Conservation (phyloP, 2,329 filamentous ascomycete species). For the Apiospora kogelbergensis region DNA sequence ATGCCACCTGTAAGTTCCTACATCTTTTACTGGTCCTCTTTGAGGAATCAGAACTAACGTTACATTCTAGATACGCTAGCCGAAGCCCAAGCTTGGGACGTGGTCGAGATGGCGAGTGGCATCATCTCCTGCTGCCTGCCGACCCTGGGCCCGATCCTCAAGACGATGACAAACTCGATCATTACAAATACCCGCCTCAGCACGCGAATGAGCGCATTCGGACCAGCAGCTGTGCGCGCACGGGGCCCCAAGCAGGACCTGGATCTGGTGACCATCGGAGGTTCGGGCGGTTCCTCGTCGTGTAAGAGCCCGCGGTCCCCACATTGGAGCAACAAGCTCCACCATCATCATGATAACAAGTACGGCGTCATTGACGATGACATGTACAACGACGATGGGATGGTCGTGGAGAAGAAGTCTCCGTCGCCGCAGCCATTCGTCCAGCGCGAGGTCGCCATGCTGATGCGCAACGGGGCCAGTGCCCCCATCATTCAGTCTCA, state of each 20-base stretch:
- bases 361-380: neutral
- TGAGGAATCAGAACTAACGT: neutral
- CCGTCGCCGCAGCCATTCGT: neutral
- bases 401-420: neutral
- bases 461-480: neutral
- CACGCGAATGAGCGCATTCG: neutral
- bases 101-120: conserved; percentile 6
- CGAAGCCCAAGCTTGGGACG: conserved; percentile 3
- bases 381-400: neutral
- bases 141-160: conserved; percentile 10
- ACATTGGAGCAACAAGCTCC: neutral
- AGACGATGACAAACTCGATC: conserved; percentile 47
- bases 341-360: neutral
- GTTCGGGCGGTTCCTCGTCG: neutral
- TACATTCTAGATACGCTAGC: neutral
- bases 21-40: neutral
- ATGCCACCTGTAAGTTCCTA: neutral
- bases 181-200: neutral
- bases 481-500: neutral
- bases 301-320: neutral
- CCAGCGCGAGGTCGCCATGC: neutral
- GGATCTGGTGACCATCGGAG: conserved; percentile 3
- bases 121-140: conserved; percentile 8
- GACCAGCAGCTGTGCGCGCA: neutral
- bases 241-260: neutral